phyloP scores from a whole-genome alignment of 2,329 filamentous ascomycete genomes.

The Ciborinia camelliae region DNA sequence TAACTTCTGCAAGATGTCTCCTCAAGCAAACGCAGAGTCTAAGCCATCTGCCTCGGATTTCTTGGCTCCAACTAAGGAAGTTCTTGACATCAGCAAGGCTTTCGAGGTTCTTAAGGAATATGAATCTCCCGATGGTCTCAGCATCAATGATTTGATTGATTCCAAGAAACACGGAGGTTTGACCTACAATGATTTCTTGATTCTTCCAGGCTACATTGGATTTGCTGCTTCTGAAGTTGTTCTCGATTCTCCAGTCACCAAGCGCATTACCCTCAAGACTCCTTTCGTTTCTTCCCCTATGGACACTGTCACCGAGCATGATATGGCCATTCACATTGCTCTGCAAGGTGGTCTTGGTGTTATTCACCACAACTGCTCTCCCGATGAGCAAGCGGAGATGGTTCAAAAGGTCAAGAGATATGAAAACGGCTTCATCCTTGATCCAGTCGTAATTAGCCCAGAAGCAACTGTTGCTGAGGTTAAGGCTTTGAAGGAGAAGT shows the following conservation, averaged over 20 bases:
- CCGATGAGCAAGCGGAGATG: constrained; percentile 97
- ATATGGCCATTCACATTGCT: constrained; percentile 98
- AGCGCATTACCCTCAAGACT: constrained; percentile 92
- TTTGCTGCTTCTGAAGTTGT: constrained; percentile 87
- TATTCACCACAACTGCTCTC: constrained; percentile 99
- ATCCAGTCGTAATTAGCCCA: constrained; percentile 87
- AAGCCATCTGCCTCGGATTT: constrained; percentile 42
- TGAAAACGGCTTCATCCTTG: constrained; percentile 98
- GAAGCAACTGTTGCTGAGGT: constrained; percentile 87
- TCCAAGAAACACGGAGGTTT: constrained; percentile 88
- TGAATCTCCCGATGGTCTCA: constrained; percentile 76
- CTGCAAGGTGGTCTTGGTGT: constrained; percentile 86
- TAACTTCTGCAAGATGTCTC: constrained; percentile 52
- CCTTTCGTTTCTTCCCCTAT: constrained; percentile 97
- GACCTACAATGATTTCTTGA: constrained; percentile 98
- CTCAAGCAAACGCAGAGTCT: constrained; percentile 63
- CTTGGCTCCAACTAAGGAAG: constrained; percentile 40
- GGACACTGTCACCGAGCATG: constrained; percentile 99
- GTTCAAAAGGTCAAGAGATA: constrained; percentile 98
- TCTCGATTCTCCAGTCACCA: constrained; percentile 89
- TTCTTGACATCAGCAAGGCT: constrained; percentile 72
- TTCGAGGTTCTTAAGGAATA: constrained; percentile 81
- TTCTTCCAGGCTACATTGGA: constrained; percentile 96
- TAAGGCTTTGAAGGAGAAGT: constrained; percentile 90
- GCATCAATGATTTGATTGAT: constrained; percentile 82